A percentile compares a stretch with the other conserved stretches of the same genome.
Evolutionary conservation across 768 basidiomycete genomes (phyloP).

Genomic region (Lactifluus pinguis): DNA sequence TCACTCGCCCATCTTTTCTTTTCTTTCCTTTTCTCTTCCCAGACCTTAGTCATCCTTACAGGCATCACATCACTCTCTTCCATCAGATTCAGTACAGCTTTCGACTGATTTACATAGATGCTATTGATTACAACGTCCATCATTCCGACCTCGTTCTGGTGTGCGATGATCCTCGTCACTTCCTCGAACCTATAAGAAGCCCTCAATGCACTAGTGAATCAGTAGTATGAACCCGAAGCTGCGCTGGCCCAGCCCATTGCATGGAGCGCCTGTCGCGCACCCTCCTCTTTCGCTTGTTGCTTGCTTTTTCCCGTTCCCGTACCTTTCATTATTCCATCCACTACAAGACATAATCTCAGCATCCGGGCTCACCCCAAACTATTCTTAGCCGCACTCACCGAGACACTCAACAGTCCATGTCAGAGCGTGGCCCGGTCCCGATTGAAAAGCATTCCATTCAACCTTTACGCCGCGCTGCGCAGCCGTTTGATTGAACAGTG

Average conservation of each 20-base stretch:
- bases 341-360: constrained; percentile 27
- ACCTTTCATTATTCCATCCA: constrained; percentile 63
- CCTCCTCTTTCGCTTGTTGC: constrained; percentile 71
- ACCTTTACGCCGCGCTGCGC: constrained; percentile 54
- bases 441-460: constrained; percentile 50
- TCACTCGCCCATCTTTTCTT: too few species aligned
- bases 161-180: background rate
- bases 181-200: background rate
- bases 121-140: background rate
- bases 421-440: constrained; percentile 60
- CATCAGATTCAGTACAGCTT: background rate
- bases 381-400: constrained; percentile 37
- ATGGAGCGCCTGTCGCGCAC: constrained; percentile 61
- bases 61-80: background rate
- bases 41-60: background rate
- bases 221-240: background rate
- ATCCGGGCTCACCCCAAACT: background rate
- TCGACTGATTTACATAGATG: background rate
- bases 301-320: constrained; percentile 58
- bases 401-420: constrained; percentile 60
- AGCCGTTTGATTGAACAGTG: constrained; percentile 68
- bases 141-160: background rate
- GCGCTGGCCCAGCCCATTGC: constrained; percentile 62
- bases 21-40: too few species aligned
- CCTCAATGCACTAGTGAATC: background rate